A percentile compares a stretch with the other conserved stretches of the same genome.
These are phyloP conservation scores for Cochliopodium minus DNA, from an alignment of 208 protist genomes.

Conservation along the genomic window DNA sequence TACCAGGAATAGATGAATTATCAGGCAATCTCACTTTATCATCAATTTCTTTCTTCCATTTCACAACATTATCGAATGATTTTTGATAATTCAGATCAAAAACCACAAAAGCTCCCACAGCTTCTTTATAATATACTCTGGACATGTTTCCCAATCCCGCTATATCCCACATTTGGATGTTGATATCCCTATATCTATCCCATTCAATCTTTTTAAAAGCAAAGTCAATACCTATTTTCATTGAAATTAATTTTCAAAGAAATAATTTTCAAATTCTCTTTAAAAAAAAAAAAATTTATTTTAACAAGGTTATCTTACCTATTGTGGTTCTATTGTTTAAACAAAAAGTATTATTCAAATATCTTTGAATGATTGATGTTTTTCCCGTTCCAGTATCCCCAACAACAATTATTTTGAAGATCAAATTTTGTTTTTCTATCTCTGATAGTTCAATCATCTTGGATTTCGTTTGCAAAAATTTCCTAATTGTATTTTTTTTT, in stretches of 20 bases:
- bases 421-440: too few relatives aligned
- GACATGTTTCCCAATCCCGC: constrained; percentile 38
- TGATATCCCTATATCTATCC: constrained; percentile 26
- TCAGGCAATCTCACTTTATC: constrained; percentile 22
- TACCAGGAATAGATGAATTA: constrained; percentile 2
- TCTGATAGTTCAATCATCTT: too few relatives aligned
- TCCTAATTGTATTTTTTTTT: too few relatives aligned
- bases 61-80: constrained; percentile 34
- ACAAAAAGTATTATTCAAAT: constrained; percentile 59
- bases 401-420: constrained; percentile 36
- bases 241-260: too few relatives aligned
- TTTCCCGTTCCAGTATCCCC: constrained; percentile 62
- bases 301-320: too few relatives aligned
- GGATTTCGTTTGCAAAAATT: too few relatives aligned
- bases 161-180: constrained; percentile 25
- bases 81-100: constrained; percentile 31
- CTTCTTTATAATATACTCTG: constrained; percentile 40
- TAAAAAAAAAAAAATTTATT: too few relatives aligned
- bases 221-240: constrained; percentile 55
- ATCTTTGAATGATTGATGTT: constrained; percentile 56
- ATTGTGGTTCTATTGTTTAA: constrained; percentile 45
- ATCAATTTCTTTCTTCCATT: constrained; percentile 44
- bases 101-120: constrained; percentile 36
- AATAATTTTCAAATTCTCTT: too few relatives aligned
- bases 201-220: constrained; percentile 35